A percentile compares a stretch with the other conserved stretches of the same genome.
Evolutionary conservation across 2,329 filamentous ascomycete genomes (phyloP).

Genomic region (Hymenoscyphus fraxineus): DNA sequence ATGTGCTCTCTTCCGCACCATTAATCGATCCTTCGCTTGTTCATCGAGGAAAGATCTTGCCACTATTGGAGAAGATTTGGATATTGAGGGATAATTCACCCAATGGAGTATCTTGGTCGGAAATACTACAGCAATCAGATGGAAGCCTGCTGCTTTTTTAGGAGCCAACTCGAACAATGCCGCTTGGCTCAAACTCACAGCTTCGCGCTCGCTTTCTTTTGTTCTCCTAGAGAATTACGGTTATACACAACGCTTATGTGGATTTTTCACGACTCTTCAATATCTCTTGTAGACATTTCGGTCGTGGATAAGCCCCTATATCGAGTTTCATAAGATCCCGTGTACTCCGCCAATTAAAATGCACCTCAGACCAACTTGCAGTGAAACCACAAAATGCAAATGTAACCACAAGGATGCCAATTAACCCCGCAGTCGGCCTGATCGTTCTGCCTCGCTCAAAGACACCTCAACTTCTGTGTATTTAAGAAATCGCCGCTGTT

Average conservation of each 20-base stretch:
- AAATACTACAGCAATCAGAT: conserved; percentile 17
- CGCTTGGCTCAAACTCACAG: neutral
- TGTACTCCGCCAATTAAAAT: neutral
- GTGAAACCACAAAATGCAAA: neutral
- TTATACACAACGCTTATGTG: neutral
- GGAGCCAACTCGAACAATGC: neutral
- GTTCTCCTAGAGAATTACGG: neutral
- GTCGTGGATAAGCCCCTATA: neutral
- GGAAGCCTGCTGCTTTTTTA: conserved; percentile 18
- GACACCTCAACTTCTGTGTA: neutral
- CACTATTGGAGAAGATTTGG: conserved; percentile 30
- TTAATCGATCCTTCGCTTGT: conserved; percentile 27
- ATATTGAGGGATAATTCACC: conserved; percentile 11
- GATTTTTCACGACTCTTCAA: neutral
- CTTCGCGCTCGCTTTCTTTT: neutral
- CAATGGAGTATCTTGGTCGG: conserved; percentile 9
- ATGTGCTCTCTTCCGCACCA: conserved; percentile 24
- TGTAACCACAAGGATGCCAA: neutral
- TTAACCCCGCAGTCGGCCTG: neutral
- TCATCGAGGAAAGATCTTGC: conserved; percentile 29
- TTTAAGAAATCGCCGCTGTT: neutral
- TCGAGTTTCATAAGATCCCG: neutral
- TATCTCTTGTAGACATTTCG: no score
- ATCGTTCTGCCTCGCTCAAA: neutral
- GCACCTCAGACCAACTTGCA: neutral